phyloP scores from a whole-genome alignment of 164 flowering plant genomes.

The Stephania cephalantha region DNA sequence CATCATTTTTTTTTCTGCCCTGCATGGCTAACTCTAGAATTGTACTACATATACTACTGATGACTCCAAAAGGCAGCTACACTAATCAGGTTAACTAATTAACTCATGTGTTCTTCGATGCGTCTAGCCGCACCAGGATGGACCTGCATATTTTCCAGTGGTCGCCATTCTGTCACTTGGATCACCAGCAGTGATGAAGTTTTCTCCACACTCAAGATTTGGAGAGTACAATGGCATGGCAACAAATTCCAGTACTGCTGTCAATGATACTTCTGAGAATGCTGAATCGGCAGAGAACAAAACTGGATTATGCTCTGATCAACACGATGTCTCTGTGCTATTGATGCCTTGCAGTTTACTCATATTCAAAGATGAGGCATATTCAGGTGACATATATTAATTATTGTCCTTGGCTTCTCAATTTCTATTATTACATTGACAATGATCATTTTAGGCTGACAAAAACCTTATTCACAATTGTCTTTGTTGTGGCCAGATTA shows the following conservation, averaged over 20 bases:
- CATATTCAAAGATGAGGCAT: slow-evolving; percentile 78
- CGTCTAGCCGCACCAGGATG: slow-evolving; percentile 90
- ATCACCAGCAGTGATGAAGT: slow-evolving; percentile 85
- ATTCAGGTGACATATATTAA: slow-evolving; percentile 42
- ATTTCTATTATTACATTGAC: not conserved
- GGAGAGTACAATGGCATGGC: slow-evolving; percentile 7
- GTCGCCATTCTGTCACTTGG: slow-evolving; percentile 87
- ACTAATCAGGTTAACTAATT: no score
- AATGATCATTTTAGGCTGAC: not conserved
- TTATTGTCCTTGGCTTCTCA: not conserved
- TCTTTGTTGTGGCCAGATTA: slow-evolving; percentile 44
- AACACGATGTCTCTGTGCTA: slow-evolving; percentile 47
- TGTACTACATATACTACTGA: no score
- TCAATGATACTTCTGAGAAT: slow-evolving; percentile 13
- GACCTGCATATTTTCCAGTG: slow-evolving; percentile 89
- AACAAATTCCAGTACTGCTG: not conserved
- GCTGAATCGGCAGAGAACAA: slow-evolving; percentile 12
- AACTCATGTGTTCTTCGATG: not conserved
- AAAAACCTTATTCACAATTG: not conserved
- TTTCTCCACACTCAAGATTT: slow-evolving; percentile 65
- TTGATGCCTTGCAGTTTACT: slow-evolving; percentile 87
- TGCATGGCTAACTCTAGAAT: not conserved
- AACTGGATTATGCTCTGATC: slow-evolving; percentile 12
- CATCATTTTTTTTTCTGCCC: not conserved
- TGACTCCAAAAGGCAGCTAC: no score